Conservation (phyloP, 2,329 filamentous ascomycete genomes). For the Colletotrichum sp. region DNA sequence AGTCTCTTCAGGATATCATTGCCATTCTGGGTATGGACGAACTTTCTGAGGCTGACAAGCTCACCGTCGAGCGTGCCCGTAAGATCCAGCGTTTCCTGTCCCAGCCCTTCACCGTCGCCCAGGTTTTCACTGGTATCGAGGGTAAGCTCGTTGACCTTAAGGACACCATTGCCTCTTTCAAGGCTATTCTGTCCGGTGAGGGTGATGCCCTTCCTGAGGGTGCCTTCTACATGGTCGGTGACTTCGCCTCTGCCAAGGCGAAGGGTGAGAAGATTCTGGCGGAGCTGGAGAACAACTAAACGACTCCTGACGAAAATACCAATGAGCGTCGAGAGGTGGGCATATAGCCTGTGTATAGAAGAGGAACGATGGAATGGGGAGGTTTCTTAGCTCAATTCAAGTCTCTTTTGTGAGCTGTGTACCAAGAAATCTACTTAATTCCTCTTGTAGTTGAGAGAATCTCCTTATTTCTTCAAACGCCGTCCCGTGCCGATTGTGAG, state of each 20-base stretch:
- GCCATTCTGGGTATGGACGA: conserved; percentile 99
- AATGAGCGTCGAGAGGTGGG: conserved; percentile 43
- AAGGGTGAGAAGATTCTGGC: conserved; percentile 99
- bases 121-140: conserved; percentile 91
- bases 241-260: conserved; percentile 87
- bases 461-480: conserved; percentile 19
- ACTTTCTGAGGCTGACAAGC: conserved; percentile 98
- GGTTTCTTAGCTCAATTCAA: conserved; percentile 59
- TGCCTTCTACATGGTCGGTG: conserved; percentile 98
- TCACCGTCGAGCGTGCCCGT: conserved; percentile 99
- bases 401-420: conserved; percentile 68
- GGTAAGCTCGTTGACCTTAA: conserved; percentile 97
- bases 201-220: conserved; percentile 94
- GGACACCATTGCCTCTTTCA: conserved; percentile 97
- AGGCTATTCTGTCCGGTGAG: conserved; percentile 94
- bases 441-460: conserved; percentile 40
- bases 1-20: conserved; percentile 99
- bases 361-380: conserved; percentile 55
- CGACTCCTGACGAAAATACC: conserved; percentile 21
- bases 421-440: conserved; percentile 61
- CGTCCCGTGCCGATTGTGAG: background rate
- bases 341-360: conserved; percentile 61
- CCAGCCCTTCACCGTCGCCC: conserved; percentile 93
- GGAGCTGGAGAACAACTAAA: conserved; percentile 71
- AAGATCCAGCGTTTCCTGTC: conserved; percentile 99